These are phyloP conservation scores for Fusarium sp. DNA, from an alignment of 2,329 filamentous ascomycete genomes.

Conservation along the genomic window DNA sequence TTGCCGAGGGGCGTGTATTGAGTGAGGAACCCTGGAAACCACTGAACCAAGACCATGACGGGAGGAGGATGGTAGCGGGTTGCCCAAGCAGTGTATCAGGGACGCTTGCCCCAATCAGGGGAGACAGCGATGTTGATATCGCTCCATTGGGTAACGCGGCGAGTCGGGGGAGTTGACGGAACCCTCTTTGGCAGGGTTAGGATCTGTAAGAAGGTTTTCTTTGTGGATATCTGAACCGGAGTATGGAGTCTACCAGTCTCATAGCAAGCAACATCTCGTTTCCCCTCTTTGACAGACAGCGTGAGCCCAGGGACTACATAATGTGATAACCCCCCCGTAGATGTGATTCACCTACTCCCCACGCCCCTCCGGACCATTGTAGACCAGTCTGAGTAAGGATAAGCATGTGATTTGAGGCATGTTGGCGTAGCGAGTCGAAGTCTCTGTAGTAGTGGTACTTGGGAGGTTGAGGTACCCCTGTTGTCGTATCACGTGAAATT, in stretches of 20 bases:
- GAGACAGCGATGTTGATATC: slow-evolving; percentile 45
- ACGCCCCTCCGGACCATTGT: slow-evolving; percentile 37
- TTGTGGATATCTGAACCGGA: slow-evolving; percentile 42
- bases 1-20: slow-evolving; percentile 42
- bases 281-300: slow-evolving; percentile 35
- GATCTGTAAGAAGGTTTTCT: slow-evolving; percentile 39
- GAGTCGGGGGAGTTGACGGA: slow-evolving; percentile 29
- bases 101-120: slow-evolving; percentile 54
- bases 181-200: slow-evolving; percentile 42
- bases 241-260: slow-evolving; percentile 46
- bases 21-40: slow-evolving; percentile 38
- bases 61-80: slow-evolving; percentile 36
- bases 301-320: slow-evolving; percentile 23
- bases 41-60: slow-evolving; percentile 35
- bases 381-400: slow-evolving; percentile 27
- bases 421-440: slow-evolving; percentile 31
- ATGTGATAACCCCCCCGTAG: slow-evolving; percentile 50
- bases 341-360: slow-evolving; percentile 42
- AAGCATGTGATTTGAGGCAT: slow-evolving; percentile 43
- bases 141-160: slow-evolving; percentile 51
- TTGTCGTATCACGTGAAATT: slow-evolving; percentile 32
- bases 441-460: slow-evolving; percentile 14
- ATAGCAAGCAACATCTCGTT: slow-evolving; percentile 46
- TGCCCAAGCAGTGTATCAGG: slow-evolving; percentile 43
- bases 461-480: slow-evolving; percentile 41